These are phyloP conservation scores for Monosporozyma solicola DNA, from an alignment of 805 yeast species.

Conservation along the genomic window DNA sequence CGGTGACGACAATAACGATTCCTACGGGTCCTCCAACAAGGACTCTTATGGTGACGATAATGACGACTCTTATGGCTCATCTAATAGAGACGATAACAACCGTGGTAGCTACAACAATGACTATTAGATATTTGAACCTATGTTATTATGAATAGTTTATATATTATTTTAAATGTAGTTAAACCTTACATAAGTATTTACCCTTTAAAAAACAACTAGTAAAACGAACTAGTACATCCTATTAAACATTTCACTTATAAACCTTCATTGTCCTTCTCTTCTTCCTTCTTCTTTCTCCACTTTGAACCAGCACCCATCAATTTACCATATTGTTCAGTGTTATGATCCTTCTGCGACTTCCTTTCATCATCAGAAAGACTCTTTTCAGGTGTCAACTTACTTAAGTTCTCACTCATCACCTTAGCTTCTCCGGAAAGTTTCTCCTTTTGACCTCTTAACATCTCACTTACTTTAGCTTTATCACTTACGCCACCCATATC, in stretches of 20 bases:
- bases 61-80: conserved; percentile 19
- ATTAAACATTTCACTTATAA: not conserved
- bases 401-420: conserved; percentile 14
- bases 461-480: conserved; percentile 6
- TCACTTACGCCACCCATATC: not conserved
- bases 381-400: conserved; percentile 7
- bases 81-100: conserved; percentile 15
- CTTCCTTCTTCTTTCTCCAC: conserved; percentile 1
- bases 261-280: not conserved
- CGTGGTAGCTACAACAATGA: conserved; percentile 24
- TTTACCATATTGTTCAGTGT: conserved; percentile 8
- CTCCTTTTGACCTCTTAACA: conserved; percentile 18
- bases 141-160: not conserved
- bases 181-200: not conserved
- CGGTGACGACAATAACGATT: conserved; percentile 16
- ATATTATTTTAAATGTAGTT: not conserved
- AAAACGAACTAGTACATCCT: too few species aligned
- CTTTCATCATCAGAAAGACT: conserved; percentile 7
- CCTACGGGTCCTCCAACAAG: conserved; percentile 19
- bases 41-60: conserved; percentile 6
- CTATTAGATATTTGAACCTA: not conserved
- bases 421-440: conserved; percentile 18
- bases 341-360: conserved; percentile 4
- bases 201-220: not conserved
- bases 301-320: conserved; percentile 11